phyloP scores from a whole-genome alignment of 192 early-diverging fungal species.

The Coemansia sp. region DNA sequence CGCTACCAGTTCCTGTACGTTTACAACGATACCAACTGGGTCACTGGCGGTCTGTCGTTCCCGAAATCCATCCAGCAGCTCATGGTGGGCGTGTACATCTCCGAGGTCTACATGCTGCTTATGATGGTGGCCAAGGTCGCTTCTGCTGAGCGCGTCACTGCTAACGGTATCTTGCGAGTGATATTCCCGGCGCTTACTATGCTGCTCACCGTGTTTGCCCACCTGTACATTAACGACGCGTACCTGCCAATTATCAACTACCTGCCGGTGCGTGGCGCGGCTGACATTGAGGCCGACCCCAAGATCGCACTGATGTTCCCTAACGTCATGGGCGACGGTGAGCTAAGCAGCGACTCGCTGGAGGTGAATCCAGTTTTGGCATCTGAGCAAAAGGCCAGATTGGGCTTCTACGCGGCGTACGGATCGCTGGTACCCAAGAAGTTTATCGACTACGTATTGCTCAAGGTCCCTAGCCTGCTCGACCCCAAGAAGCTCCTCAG shows the following conservation, averaged over 20 bases:
- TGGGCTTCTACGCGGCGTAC: conserved; percentile 36
- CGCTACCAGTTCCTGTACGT: conserved; percentile 83
- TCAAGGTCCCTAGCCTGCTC: conserved; percentile 30
- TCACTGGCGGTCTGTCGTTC: conserved; percentile 69
- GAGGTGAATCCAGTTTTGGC: conserved; percentile 11
- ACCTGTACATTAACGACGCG: conserved; percentile 60
- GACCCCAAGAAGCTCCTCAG: background rate
- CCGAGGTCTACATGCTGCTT: conserved; percentile 72
- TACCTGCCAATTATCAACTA: conserved; percentile 61
- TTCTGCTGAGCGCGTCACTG: conserved; percentile 18
- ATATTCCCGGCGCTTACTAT: conserved; percentile 52
- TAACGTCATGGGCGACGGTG: conserved; percentile 24
- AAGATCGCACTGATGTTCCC: conserved; percentile 32
- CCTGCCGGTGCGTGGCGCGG: conserved; percentile 51
- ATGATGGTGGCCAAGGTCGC: conserved; percentile 64
- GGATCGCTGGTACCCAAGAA: conserved; percentile 37
- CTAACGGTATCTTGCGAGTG: conserved; percentile 51
- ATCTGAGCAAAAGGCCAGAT: conserved; percentile 23
- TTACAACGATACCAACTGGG: conserved; percentile 58
- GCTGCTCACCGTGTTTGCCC: conserved; percentile 54
- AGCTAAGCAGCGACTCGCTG: conserved; percentile 8
- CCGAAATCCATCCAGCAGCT: conserved; percentile 63
- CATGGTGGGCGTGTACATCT: conserved; percentile 72
- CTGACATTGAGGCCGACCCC: conserved; percentile 47
- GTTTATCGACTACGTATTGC: conserved; percentile 39